Conservation (phyloP, 2,329 filamentous ascomycete species). For the Penicillium sp. region DNA sequence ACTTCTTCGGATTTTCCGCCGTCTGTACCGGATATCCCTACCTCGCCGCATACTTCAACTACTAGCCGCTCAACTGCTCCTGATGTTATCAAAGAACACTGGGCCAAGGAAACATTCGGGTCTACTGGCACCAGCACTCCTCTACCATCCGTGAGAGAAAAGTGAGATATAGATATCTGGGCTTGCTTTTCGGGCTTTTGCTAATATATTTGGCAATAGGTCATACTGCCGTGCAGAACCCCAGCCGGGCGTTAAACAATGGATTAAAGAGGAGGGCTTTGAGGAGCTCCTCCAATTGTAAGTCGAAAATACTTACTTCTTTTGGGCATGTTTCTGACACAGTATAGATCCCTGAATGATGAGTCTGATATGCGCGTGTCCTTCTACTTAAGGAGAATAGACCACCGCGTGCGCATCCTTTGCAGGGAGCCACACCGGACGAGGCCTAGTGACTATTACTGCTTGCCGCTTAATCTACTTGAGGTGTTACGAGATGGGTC, state of each 20-base stretch:
- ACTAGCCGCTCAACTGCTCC: slow-evolving; percentile 33
- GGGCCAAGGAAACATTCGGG: slow-evolving; percentile 42
- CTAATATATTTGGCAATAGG: slow-evolving; percentile 21
- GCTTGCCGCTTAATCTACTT: slow-evolving; percentile 51
- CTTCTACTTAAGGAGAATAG: slow-evolving; percentile 52
- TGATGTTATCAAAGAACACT: slow-evolving; percentile 37
- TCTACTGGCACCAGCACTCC: slow-evolving; percentile 28
- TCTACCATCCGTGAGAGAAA: slow-evolving; percentile 29
- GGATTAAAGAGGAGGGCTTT: slow-evolving; percentile 35
- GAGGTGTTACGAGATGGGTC: slow-evolving; percentile 38
- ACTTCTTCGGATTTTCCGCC: slow-evolving; percentile 33
- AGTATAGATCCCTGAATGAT: slow-evolving; percentile 47
- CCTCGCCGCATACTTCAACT: slow-evolving; percentile 34
- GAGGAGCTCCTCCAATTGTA: slow-evolving; percentile 42
- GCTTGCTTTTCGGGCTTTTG: background rate
- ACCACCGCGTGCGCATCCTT: slow-evolving; percentile 55
- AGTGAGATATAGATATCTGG: slow-evolving; percentile 24
- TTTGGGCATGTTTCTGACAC: background rate
- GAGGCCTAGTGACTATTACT: slow-evolving; percentile 47
- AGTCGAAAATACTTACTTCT: slow-evolving; percentile 9
- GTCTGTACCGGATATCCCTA: slow-evolving; percentile 32
- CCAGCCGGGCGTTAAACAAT: slow-evolving; percentile 27
- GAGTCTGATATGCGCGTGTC: slow-evolving; percentile 45
- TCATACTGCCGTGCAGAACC: slow-evolving; percentile 37
- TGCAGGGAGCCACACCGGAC: slow-evolving; percentile 47